Evolutionary conservation across 2,329 filamentous ascomycete genomes (phyloP), one percentile per base, ranked within the genome.

Genomic region (Sclerotinia spermophila): DNA sequence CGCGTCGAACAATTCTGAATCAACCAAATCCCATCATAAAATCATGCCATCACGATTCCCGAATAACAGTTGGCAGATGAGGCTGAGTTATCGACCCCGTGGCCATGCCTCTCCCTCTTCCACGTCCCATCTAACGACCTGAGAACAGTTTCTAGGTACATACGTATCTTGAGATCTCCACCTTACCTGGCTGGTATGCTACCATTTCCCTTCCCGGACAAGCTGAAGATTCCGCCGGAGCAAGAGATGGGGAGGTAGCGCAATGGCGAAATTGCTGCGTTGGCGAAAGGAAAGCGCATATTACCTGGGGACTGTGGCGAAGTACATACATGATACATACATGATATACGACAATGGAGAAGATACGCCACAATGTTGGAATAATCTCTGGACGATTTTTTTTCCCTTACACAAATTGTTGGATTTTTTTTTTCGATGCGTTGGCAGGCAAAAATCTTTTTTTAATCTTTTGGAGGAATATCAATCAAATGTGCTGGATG

Each of bases 251-350:
- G n/a, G n/a, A n/a, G n/a, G n/a, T n/a, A 27, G 13, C 48, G 3
- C n/a, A 53, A 53, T 8, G 48, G 48, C 48, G 15, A 53, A 53
- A 27, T 17, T 17, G n/a, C n/a, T 78, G 76, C 73, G 76, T 72
- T 77, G 76, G 72, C 74, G 42, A n/a, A n/a, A n/a, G n/a, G n/a
- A n/a, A n/a, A n/a, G 71, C 72, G 73, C 56, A 70, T 72, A 73
- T 73, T 64, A 60, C 71, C 70, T 61, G 70, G 67, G 72, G 17
- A 30, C 69, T 74, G 76, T 77, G 76, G 77, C 76, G 75, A 72
- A 74, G 73, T 74, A 69, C 71, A 65, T 72, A 15, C 40, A 15
- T n/a, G 70, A 67, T 59, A 33, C 55, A 42, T 13, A 42, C 40
- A 42, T 44, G 11, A 55, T 38, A 67, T 61, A 66, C 72, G 61